Percentiles rank a stretch among this genome's conserved stretches.
phyloP scores from a whole-genome alignment of 148 eudicot genomes.

The Cornus suecica region DNA sequence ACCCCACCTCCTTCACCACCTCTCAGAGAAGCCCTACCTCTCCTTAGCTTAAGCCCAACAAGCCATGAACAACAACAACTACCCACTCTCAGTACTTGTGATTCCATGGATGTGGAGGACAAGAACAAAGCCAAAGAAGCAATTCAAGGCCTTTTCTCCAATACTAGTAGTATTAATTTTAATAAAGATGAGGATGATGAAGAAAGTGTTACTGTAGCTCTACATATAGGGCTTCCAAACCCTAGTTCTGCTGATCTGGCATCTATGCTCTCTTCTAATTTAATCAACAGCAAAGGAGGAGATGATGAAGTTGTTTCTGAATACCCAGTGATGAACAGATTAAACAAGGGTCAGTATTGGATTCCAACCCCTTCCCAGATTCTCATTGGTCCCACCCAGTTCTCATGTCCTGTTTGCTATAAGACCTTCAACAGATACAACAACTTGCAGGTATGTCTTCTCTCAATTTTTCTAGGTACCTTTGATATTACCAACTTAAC shows the following conservation, averaged over 20 bases:
- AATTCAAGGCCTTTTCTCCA: neutral
- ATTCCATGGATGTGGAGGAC: slow-evolving; percentile 18
- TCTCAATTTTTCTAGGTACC: too few species aligned
- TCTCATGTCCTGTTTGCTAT: slow-evolving; percentile 90
- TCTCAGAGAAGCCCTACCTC: slow-evolving; percentile 59
- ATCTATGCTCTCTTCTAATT: slow-evolving; percentile 28
- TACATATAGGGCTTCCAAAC: slow-evolving; percentile 88
- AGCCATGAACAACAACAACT: slow-evolving; percentile 15
- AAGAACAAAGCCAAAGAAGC: slow-evolving; percentile 6
- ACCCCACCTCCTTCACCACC: slow-evolving; percentile 53
- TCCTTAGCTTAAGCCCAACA: slow-evolving; percentile 43
- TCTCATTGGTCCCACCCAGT: slow-evolving; percentile 92
- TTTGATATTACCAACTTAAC: neutral
- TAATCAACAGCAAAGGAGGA: slow-evolving; percentile 9
- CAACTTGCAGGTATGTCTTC: slow-evolving; percentile 76
- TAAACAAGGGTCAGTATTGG: slow-evolving; percentile 90
- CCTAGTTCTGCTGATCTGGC: slow-evolving; percentile 81
- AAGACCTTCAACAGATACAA: slow-evolving; percentile 96
- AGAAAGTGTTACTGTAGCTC: slow-evolving; percentile 57
- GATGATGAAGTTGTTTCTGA: slow-evolving; percentile 28
- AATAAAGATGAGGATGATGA: slow-evolving; percentile 33
- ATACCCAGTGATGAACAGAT: slow-evolving; percentile 45
- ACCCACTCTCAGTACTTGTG: too few species aligned
- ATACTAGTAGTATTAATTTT: slow-evolving; percentile 8
- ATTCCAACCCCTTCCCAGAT: slow-evolving; percentile 97